phyloP scores from a whole-genome alignment of 169 alveolate species.

The Plasmodium chabaudi region DNA sequence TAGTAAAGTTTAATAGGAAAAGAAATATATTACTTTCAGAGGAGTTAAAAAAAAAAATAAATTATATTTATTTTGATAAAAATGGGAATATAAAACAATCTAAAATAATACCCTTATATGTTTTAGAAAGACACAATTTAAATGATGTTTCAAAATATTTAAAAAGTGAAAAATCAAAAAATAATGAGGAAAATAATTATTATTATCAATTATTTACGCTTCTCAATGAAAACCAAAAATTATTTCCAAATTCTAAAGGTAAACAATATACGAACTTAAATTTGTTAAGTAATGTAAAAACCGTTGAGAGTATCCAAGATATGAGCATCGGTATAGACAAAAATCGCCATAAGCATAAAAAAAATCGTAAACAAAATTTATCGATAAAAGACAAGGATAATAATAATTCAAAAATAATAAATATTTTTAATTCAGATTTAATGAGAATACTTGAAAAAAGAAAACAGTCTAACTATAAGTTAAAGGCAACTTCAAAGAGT shows the following conservation, averaged over 20 bases:
- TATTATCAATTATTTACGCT: slow-evolving; percentile 24
- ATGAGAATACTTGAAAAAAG: slow-evolving; percentile 6
- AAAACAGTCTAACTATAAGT: slow-evolving; percentile 2
- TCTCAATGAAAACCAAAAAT: slow-evolving; percentile 8
- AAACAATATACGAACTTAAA: neutral
- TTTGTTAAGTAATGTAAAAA: neutral
- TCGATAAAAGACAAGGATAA: neutral
- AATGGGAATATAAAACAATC: slow-evolving; percentile 52
- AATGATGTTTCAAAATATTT: slow-evolving; percentile 39
- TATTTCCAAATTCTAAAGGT: neutral
- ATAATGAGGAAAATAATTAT: neutral
- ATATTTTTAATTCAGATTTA: slow-evolving; percentile 6
- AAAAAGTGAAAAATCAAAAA: slow-evolving; percentile 3
- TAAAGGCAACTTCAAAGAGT: neutral
- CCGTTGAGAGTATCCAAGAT: neutral
- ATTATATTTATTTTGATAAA: slow-evolving; percentile 54
- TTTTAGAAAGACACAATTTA: slow-evolving; percentile 63
- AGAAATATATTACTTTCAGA: slow-evolving; percentile 52
- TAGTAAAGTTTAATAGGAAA: slow-evolving; percentile 23
- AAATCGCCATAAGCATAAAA: neutral
- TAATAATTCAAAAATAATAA: neutral
- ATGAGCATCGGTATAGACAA: neutral
- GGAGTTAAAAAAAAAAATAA: slow-evolving; percentile 66
- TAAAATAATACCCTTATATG: slow-evolving; percentile 65
- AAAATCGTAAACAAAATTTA: neutral